Conservation (phyloP, 2,329 filamentous ascomycete genomes). For the Byssochlamys sp. region DNA sequence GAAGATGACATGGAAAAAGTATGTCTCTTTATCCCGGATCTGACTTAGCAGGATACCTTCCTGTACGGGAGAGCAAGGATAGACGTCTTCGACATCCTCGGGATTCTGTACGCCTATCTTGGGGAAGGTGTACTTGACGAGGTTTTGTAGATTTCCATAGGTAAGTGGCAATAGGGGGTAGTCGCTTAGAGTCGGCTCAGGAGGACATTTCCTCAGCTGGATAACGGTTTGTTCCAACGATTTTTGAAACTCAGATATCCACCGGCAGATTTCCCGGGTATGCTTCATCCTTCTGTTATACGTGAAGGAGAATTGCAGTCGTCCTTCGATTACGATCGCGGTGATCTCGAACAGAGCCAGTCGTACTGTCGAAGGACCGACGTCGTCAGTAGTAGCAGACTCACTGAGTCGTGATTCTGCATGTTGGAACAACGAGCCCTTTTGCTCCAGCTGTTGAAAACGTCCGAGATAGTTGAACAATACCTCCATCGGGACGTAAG, state of each 20-base stretch:
- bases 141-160: conserved; percentile 29
- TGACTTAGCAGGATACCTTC: conserved; percentile 31
- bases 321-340: conserved; percentile 39
- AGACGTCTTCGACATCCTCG: conserved; percentile 24
- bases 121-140: conserved; percentile 28
- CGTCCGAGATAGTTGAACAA: conserved; percentile 32
- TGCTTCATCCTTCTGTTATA: conserved; percentile 41
- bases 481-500: conserved; percentile 32
- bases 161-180: conserved; percentile 36
- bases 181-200: conserved; percentile 32
- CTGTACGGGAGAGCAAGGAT: conserved; percentile 28
- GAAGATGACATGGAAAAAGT: conserved; percentile 28
- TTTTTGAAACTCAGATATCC: conserved; percentile 33
- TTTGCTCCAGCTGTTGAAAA: conserved; percentile 37
- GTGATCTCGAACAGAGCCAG: conserved; percentile 45
- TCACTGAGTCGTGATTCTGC: conserved; percentile 27
- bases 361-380: conserved; percentile 34
- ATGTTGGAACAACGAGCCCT: conserved; percentile 34
- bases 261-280: conserved; percentile 32
- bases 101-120: conserved; percentile 22
- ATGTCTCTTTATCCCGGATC: conserved; percentile 24
- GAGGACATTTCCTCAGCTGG: conserved; percentile 15
- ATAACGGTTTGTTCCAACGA: conserved; percentile 24
- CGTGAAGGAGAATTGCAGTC: conserved; percentile 40
- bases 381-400: conserved; percentile 32